Base-by-base conservation (phyloP, 495 filamentous ascomycete species). In the Xylona heveae region DNA sequence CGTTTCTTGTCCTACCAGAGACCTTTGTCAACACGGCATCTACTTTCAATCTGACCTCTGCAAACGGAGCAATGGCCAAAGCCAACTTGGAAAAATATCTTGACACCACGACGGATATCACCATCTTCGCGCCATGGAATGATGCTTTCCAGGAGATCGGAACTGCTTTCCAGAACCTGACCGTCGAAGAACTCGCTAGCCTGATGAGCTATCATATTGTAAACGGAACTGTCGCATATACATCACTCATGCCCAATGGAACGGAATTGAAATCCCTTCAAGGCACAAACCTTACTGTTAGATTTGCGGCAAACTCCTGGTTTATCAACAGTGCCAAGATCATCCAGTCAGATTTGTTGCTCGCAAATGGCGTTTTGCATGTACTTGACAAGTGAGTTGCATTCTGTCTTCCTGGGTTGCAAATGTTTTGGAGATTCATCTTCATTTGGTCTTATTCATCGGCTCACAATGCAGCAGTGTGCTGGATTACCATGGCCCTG, bases 361-460 rank as follows among this genome's bases (percentile, higher is more conserved):
- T 74, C 29, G 51, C 51, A 14, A 77, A 77, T 30, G 76, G 76
- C 36, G 73, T 81, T 6, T 48, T 78, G 4, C 74, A 79, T 42
- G 48, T 76, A 19, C 62, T 77, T 37, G 66, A 76, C 38, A 51
- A 48, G 64, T 54, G 41, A 33, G 42, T 37, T 21, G n/a, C n/a
- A n/a, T n/a, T n/a, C n/a, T n/a, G n/a, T n/a, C n/a, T n/a, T n/a
- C n/a, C n/a, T n/a, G n/a, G n/a, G n/a, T n/a, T n/a, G n/a, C n/a
- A n/a, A n/a, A n/a, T n/a, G n/a, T n/a, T n/a, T n/a, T n/a, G n/a
- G n/a, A n/a, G n/a, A n/a, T n/a, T n/a, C n/a, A n/a, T n/a, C n/a
- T n/a, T n/a, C n/a, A n/a, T n/a, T n/a, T n/a, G n/a, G n/a, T n/a
- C n/a, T n/a, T n/a, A n/a, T n/a, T n/a, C n/a, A n/a, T n/a, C n/a